Percentiles rank a stretch among this genome's conserved stretches.
Evolutionary conservation across 2,329 filamentous ascomycete genomes (phyloP).

Genomic region (Sporothrix brunneoviolacea): DNA sequence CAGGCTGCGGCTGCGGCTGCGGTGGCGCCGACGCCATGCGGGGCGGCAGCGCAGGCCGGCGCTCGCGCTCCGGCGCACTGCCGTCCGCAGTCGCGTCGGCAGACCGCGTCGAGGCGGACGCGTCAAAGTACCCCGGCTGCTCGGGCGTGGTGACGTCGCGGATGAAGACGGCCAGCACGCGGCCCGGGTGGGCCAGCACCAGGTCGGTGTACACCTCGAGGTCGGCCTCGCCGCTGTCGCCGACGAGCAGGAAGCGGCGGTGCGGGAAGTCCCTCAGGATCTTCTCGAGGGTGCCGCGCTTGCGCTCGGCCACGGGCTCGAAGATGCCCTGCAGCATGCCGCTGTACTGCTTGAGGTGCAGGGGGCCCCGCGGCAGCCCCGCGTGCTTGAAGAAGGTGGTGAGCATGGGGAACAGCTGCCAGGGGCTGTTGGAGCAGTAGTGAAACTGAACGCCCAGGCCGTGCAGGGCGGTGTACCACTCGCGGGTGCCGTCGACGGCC

Average conservation of each 20-base stretch:
- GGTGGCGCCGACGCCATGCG: slow-evolving; percentile 24
- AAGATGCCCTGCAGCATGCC: slow-evolving; percentile 98
- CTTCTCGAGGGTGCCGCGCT: slow-evolving; percentile 78
- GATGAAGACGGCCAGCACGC: slow-evolving; percentile 84
- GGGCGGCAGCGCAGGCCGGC: slow-evolving; percentile 3
- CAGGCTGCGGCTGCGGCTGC: slow-evolving; percentile 18
- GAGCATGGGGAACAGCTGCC: slow-evolving; percentile 91
- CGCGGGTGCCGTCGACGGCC: slow-evolving; percentile 76
- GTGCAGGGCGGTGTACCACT: slow-evolving; percentile 79
- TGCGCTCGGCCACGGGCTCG: slow-evolving; percentile 91
- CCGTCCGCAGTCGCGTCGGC: slow-evolving; percentile 17
- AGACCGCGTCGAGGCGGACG: slow-evolving; percentile 31
- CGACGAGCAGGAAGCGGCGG: slow-evolving; percentile 82
- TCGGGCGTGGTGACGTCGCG: slow-evolving; percentile 85
- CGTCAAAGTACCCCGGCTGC: slow-evolving; percentile 70
- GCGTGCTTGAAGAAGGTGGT: slow-evolving; percentile 77
- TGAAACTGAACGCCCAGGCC: slow-evolving; percentile 81
- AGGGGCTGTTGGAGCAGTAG: slow-evolving; percentile 98
- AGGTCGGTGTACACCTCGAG: slow-evolving; percentile 95
- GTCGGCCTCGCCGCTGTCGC: slow-evolving; percentile 94
- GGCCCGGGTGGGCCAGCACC: slow-evolving; percentile 74
- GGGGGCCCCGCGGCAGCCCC: slow-evolving; percentile 76
- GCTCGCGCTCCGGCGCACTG: slow-evolving; percentile 17
- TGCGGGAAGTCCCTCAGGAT: slow-evolving; percentile 86
- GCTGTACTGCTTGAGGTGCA: slow-evolving; percentile 92